Percentiles rank a stretch among this genome's conserved stretches.
phyloP scores from a whole-genome alignment of 306 rosid species.

The Cyclanthera cordifolia region DNA sequence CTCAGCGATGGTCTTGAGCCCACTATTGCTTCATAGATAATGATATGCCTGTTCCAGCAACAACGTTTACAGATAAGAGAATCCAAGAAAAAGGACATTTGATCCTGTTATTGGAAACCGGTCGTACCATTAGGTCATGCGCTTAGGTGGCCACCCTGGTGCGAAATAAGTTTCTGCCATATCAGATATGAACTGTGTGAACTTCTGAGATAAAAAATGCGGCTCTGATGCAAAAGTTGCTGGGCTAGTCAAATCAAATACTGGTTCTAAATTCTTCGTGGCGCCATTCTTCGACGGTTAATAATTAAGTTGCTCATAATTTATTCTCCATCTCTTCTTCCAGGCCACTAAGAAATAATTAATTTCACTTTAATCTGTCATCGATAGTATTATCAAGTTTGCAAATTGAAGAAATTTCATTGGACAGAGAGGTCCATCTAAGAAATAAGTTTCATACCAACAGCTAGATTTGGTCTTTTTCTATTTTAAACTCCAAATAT shows the following conservation, averaged over 20 bases:
- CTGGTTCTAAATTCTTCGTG: not conserved
- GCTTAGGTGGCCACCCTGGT: not conserved
- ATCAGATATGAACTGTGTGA: not conserved
- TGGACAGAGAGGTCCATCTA: not conserved
- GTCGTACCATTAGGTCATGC: not conserved
- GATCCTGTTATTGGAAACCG: not conserved
- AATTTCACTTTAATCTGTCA: not conserved
- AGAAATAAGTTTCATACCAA: not conserved
- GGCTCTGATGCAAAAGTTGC: slow-evolving; percentile 2
- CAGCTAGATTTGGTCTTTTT: not conserved
- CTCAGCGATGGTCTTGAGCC: slow-evolving; percentile 14
- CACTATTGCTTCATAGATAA: not conserved
- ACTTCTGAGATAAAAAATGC: not conserved
- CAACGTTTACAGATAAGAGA: not conserved
- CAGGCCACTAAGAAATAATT: slow-evolving; percentile 6
- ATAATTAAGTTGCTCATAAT: not conserved
- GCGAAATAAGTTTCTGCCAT: not conserved
- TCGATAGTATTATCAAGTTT: not conserved
- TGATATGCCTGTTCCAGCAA: not conserved
- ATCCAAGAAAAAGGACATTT: not conserved
- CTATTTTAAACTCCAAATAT: not conserved
- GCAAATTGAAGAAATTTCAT: not conserved
- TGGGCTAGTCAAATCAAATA: not conserved
- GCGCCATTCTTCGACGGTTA: not conserved
- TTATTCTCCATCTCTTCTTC: not conserved